Percentiles rank a stretch among this genome's conserved stretches.
Evolutionary conservation across 768 basidiomycete species (phyloP).

Genomic region (Lactarius hengduanensis): DNA sequence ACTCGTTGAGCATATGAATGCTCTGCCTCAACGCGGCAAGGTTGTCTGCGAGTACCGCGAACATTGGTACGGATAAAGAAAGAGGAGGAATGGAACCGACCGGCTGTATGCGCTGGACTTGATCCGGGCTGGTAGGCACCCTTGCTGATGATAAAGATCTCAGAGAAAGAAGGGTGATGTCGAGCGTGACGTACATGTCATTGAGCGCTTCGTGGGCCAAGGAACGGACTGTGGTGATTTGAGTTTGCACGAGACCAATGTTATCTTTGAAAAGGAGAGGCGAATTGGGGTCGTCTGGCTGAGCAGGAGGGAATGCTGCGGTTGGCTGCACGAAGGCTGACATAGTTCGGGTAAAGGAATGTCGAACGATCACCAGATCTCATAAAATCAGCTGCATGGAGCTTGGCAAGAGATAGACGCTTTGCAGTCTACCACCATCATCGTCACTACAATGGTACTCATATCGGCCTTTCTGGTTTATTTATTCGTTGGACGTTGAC

Average conservation of each 20-base stretch:
- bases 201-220: constrained; percentile 26
- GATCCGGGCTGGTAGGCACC: constrained; percentile 25
- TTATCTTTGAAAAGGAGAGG: constrained; percentile 27
- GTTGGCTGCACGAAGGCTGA: constrained; percentile 19
- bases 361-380: not conserved
- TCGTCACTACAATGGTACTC: constrained; percentile 16
- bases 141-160: constrained; percentile 9
- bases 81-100: not conserved
- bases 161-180: not conserved
- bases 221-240: constrained; percentile 20
- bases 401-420: not conserved
- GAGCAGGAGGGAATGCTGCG: constrained; percentile 14
- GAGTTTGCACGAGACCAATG: constrained; percentile 20
- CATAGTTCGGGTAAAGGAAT: constrained; percentile 13
- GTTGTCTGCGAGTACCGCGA: constrained; percentile 8
- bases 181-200: constrained; percentile 21
- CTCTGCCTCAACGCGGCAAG: constrained; percentile 22
- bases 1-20: constrained; percentile 17
- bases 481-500: not conserved
- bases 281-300: constrained; percentile 26
- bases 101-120: constrained; percentile 21
- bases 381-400: not conserved
- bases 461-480: not conserved
- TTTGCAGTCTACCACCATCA: not conserved
- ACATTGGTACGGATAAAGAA: not conserved